Base-by-base conservation (phyloP, 495 filamentous ascomycete genomes). In the Podospora bellae-mahoneyi region DNA sequence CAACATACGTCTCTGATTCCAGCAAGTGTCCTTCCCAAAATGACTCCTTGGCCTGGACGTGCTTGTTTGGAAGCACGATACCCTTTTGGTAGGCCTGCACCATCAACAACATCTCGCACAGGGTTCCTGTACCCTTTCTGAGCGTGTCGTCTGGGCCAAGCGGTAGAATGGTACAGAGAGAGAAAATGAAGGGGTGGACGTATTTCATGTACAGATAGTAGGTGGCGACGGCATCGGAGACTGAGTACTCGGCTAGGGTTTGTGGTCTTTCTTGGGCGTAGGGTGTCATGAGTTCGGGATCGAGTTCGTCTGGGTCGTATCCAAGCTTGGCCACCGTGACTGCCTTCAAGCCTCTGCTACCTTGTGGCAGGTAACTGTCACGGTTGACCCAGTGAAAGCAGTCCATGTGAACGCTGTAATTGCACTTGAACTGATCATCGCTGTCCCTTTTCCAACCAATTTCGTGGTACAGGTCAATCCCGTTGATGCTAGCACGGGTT, bases 131-230 rank as follows among this genome's bases (percentile, higher is more conserved):
- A 73, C 95, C 95, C 74, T 99, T 99, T 66, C 95, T 85, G 70
- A 98, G 74, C 3, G 93, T 92, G 76, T 97, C 94, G 74, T 99
- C 94, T 18, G 94, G 91, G 32, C 92, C 93, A 1, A 99, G 83
- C 0, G 95, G 95, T 77, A 99, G 85, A 79, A 99, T 97, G 0
- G 93, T 99, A 79, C 95, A 98, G 0, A 99, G 83, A 0, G 95
- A 97, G 84, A 98, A 99, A 77, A 99, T 94, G 81, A 99, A 99
- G 1, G 95, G 95, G 75, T 99, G 95, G 23, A 99, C 92, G 78
- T 99, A 99, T 91, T 99, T 99, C 95, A 98, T 99, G 82, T 99
- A 99, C 57, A 99, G 84, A 75, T 99, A 99, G 77, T 98, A 99
- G 2, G 95, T 99, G 3, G 95, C 95, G 20, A 99, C 95, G 32